Conservation (phyloP, 352 stramenopile genomes). For the Phytophthora lateralis region DNA sequence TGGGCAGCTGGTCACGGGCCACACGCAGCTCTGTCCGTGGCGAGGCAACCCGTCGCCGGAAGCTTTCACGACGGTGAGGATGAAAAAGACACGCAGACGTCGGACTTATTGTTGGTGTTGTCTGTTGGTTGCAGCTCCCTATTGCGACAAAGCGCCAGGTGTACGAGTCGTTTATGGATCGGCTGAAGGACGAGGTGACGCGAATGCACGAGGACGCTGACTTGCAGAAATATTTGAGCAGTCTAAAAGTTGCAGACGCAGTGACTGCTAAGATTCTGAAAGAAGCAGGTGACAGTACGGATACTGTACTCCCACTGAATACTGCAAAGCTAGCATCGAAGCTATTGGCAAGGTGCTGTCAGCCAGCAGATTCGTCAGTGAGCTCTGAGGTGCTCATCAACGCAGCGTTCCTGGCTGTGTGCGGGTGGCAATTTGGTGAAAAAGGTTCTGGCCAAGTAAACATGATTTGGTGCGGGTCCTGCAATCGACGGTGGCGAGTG, state of each 20-base stretch:
- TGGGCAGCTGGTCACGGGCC: conserved; percentile 41
- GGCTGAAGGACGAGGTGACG: conserved; percentile 14
- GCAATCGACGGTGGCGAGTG: conserved; percentile 48
- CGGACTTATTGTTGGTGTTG: not conserved
- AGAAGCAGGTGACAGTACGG: conserved; percentile 6
- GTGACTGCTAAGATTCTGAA: conserved; percentile 24
- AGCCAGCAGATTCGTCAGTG: conserved; percentile 7
- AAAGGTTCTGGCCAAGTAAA: conserved; percentile 3
- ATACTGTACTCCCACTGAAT: conserved; percentile 1
- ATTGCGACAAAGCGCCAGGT: conserved; percentile 40
- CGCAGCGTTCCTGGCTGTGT: conserved; percentile 39
- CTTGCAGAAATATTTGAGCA: conserved; percentile 25
- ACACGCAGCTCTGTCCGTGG: conserved; percentile 64
- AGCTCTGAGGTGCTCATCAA: conserved; percentile 27
- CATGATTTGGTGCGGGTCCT: conserved; percentile 43
- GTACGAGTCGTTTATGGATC: conserved; percentile 33
- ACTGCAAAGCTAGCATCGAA: conserved; percentile 19
- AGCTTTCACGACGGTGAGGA: conserved; percentile 58
- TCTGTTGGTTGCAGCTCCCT: conserved; percentile 30
- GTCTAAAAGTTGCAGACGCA: conserved; percentile 16
- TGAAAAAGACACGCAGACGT: not conserved
- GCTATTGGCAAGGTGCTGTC: conserved; percentile 16
- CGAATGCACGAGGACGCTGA: conserved; percentile 18
- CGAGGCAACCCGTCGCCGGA: conserved; percentile 56
- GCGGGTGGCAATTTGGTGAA: conserved; percentile 48